Conservation (phyloP, 805 yeast genomes). For the Suhomyces tanzawaensis region DNA sequence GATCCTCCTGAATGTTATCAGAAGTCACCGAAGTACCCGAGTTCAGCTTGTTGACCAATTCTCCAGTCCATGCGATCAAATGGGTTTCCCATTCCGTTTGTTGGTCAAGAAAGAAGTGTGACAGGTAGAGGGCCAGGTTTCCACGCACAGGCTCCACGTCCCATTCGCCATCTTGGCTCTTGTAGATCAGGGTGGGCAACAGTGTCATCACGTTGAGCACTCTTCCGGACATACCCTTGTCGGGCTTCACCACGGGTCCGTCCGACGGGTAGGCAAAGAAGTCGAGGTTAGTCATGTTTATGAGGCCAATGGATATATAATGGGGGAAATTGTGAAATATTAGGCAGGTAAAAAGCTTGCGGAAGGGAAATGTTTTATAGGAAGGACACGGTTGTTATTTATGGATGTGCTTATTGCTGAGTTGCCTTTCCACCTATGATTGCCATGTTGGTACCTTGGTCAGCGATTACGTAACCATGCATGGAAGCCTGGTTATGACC, state of each 20-base stretch:
- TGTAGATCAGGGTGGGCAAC: constrained; percentile 61
- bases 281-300: constrained; percentile 6
- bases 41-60: constrained; percentile 45
- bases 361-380: too few relatives aligned
- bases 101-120: constrained; percentile 60
- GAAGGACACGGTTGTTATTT: too few relatives aligned
- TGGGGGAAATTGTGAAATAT: neutral
- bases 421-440: neutral
- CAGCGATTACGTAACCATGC: neutral
- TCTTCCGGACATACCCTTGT: constrained; percentile 54
- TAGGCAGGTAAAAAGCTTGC: too few relatives aligned
- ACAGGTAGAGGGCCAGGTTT: constrained; percentile 78
- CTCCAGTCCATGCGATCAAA: constrained; percentile 95
- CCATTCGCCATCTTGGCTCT: constrained; percentile 44
- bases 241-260: constrained; percentile 27
- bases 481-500: too few relatives aligned
- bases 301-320: neutral
- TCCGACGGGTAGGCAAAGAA: constrained; percentile 22
- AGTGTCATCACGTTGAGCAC: constrained; percentile 65
- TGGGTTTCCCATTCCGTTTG: constrained; percentile 84
- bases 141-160: constrained; percentile 69
- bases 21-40: constrained; percentile 10
- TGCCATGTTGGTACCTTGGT: neutral
- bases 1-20: constrained; percentile 49
- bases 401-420: neutral